Evolutionary conservation across 1,284 basidiomycete species (phyloP).

Genomic region (Fomes fomentarius): DNA sequence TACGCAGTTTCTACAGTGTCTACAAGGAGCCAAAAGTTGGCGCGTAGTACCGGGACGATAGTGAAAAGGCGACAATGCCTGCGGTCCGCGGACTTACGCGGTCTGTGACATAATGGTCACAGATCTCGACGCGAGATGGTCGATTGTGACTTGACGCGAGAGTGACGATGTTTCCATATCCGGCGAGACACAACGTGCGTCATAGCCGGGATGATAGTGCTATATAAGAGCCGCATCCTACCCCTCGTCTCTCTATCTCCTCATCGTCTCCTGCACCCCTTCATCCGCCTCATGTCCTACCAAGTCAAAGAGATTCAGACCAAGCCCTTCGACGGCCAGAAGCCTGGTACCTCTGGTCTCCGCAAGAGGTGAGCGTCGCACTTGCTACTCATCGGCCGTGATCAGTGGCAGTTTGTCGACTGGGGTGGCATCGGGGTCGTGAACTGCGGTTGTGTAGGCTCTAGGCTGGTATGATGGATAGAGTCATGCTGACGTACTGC

Average conservation of each 20-base stretch:
- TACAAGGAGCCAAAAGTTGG: too few relatives aligned
- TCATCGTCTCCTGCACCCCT: not conserved
- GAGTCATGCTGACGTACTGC: too few relatives aligned
- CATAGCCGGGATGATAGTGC: slow-evolving; percentile 17
- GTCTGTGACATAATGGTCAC: not conserved
- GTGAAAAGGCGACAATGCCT: too few relatives aligned
- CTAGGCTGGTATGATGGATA: too few relatives aligned
- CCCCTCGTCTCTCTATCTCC: slow-evolving; percentile 5
- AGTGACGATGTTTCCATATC: slow-evolving; percentile 19
- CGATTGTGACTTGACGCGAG: slow-evolving; percentile 24
- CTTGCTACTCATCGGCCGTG: slow-evolving; percentile 8
- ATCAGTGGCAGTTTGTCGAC: slow-evolving; percentile 14
- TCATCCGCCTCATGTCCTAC: slow-evolving; percentile 39
- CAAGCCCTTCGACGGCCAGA: slow-evolving; percentile 87
- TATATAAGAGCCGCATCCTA: slow-evolving; percentile 14
- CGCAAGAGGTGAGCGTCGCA: slow-evolving; percentile 78
- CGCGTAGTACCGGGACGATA: too few relatives aligned
- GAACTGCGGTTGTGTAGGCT: too few relatives aligned
- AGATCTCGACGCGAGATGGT: slow-evolving; percentile 2
- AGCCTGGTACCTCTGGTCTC: slow-evolving; percentile 93
- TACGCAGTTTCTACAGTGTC: too few relatives aligned
- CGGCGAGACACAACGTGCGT: slow-evolving; percentile 23
- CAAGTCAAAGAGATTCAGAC: slow-evolving; percentile 67
- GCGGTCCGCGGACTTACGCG: too few relatives aligned
- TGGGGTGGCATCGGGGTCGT: too few relatives aligned